These are phyloP conservation scores for Thermomyces lanuginosus DNA, from an alignment of 2,329 filamentous ascomycete species.

Conservation along the genomic window DNA sequence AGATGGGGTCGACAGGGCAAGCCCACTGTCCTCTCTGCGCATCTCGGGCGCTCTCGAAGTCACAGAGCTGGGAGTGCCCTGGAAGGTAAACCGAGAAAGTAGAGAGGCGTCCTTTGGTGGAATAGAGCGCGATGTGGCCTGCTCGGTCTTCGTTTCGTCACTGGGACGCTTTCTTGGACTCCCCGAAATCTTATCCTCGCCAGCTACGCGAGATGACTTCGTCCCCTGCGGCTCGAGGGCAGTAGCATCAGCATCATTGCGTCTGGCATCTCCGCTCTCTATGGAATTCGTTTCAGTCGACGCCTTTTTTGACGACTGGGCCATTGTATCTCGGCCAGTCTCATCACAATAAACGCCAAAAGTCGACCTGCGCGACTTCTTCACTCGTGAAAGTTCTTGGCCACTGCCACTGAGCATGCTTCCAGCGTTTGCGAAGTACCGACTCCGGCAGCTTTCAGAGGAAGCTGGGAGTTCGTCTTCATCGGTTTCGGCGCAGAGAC, in stretches of 20 bases:
- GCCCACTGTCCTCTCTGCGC: not conserved
- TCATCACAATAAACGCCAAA: conserved; percentile 39
- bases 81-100: conserved; percentile 22
- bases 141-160: not conserved
- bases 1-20: not conserved
- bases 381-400: conserved; percentile 19
- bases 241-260: not conserved
- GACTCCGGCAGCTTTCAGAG: conserved; percentile 25
- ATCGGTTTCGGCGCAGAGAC: conserved; percentile 34
- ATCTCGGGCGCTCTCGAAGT: conserved; percentile 1
- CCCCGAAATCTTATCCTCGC: no score
- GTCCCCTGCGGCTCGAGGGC: no score
- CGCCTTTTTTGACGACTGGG: conserved; percentile 25
- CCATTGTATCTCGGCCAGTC: conserved; percentile 34
- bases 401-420: conserved; percentile 25
- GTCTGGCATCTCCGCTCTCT: not conserved
- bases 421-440: conserved; percentile 28
- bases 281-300: conserved; percentile 2
- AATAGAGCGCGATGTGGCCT: conserved; percentile 11
- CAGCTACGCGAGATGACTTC: no score
- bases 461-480: conserved; percentile 18
- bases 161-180: conserved; percentile 1
- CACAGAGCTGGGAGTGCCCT: conserved; percentile 6
- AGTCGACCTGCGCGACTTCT: conserved; percentile 27
- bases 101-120: conserved; percentile 18